These are phyloP conservation scores for Ogataea polymorpha DNA, from an alignment of 805 yeast species.

Conservation along the genomic window DNA sequence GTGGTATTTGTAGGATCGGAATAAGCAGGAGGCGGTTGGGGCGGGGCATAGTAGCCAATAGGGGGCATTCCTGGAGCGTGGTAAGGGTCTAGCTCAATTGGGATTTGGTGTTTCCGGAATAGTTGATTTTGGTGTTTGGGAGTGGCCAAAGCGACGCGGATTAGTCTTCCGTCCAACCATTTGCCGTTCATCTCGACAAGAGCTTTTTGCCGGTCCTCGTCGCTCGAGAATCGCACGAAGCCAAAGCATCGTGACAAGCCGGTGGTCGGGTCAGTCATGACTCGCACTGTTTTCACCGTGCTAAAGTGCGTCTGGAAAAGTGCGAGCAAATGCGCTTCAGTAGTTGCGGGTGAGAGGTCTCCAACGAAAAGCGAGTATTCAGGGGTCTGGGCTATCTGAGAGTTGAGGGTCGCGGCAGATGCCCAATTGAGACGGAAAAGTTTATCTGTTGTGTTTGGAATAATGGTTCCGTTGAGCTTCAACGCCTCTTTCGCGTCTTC, in stretches of 20 bases:
- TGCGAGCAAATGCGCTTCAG: conserved; percentile 74
- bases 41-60: conserved; percentile 25
- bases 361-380: conserved; percentile 82
- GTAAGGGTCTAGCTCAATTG: conserved; percentile 22
- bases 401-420: conserved; percentile 69
- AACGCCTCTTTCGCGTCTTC: conserved; percentile 70
- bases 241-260: conserved; percentile 80
- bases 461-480: conserved; percentile 58
- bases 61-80: conserved; percentile 22
- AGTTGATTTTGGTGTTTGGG: conserved; percentile 48
- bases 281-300: conserved; percentile 75
- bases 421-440: conserved; percentile 81
- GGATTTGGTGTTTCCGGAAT: conserved; percentile 20
- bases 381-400: conserved; percentile 70
- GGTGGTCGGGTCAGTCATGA: conserved; percentile 80
- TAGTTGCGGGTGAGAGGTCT: conserved; percentile 71
- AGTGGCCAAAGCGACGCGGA: conserved; percentile 76
- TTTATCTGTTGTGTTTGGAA: conserved; percentile 59
- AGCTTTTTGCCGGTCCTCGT: conserved; percentile 65
- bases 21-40: conserved; percentile 25
- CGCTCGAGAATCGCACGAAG: conserved; percentile 71
- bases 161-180: conserved; percentile 75
- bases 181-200: conserved; percentile 73
- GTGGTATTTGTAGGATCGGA: conserved; percentile 74
- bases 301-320: conserved; percentile 64